Base-by-base conservation (phyloP, 768 basidiomycete genomes). In the Suillus subluteus region DNA sequence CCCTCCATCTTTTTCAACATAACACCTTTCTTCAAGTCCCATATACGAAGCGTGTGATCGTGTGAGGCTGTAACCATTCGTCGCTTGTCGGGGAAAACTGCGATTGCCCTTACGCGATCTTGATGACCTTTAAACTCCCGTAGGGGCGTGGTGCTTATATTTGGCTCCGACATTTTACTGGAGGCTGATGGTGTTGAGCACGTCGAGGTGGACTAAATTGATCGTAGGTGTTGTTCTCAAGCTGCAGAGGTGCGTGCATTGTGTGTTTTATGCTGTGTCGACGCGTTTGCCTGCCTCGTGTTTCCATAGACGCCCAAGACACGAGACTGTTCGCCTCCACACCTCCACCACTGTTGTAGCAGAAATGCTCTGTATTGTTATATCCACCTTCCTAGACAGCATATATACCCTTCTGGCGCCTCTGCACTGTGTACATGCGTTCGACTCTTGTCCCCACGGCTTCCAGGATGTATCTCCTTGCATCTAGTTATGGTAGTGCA, bases 1-100 rank as follows among this genome's bases (percentile, higher is more conserved):
- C 50, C 6, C 15, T 52, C 50, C 8, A 54, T 54, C 52, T 30
- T 54, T 26, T 54, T 54, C 52, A 54, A 54, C 52, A 54, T 4
- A 9, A 54, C 26, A 54, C 52, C 52, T 54, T 3, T 54, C 52
- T 54, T 30, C 52, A 54, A 54, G 52, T 48, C 48, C 48, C 48
- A 48, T 6, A 48, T 0, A 0, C 52, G 52, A 54, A 54, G 16
- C 5, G 48, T 48, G 0, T 0, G 0, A n/a, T 48, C 48, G 12
- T 6, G 5, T 6, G 48, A 48, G n/a, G 12, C 48, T 6, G 48
- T 48, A 4, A 30, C 30, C 30, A 54, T 54, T 54, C 30, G 52
- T 18, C 7, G 26, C 18, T 1, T 30, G 1, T 54, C 52, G 0
- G 52, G 52, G 15, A 30, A 54, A 54, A 54, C 26, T 30, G 16